Conservation (phyloP, 352 stramenopile species). For the Blastocystis sp. region DNA sequence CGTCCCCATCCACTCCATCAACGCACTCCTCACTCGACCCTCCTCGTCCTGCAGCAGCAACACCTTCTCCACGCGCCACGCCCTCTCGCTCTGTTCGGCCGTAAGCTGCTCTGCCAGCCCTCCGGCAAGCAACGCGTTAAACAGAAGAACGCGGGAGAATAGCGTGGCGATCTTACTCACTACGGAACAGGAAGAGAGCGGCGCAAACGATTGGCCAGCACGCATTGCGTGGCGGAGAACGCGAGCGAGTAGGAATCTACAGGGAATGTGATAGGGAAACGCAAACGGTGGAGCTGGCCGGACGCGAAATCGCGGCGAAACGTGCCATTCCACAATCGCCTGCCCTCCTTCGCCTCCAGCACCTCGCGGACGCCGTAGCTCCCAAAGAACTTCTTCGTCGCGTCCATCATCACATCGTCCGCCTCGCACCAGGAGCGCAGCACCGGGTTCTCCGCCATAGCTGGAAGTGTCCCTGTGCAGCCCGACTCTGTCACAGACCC, state of each 20-base stretch:
- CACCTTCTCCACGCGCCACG: background rate
- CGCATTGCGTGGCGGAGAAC: too few relatives aligned
- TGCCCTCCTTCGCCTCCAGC: background rate
- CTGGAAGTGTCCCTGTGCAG: background rate
- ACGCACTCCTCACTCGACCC: background rate
- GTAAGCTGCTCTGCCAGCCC: background rate
- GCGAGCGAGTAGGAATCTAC: background rate
- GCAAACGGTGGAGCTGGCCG: background rate
- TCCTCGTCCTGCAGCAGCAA: background rate
- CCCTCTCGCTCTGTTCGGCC: background rate
- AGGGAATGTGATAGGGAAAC: background rate
- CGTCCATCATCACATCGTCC: background rate
- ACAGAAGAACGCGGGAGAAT: background rate
- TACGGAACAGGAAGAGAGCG: background rate
- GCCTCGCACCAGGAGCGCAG: background rate
- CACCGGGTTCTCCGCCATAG: background rate
- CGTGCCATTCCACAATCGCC: background rate
- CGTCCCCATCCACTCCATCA: background rate
- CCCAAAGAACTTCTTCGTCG: background rate
- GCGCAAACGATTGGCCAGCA: too few relatives aligned
- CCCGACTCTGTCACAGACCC: background rate
- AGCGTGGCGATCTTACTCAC: background rate
- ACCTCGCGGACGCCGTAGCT: too few relatives aligned
- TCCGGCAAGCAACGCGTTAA: background rate
- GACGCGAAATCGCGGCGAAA: constrained; percentile 1